Evolutionary conservation across 345 rosid species (phyloP).

Genomic region (Anastatica hierochuntica): DNA sequence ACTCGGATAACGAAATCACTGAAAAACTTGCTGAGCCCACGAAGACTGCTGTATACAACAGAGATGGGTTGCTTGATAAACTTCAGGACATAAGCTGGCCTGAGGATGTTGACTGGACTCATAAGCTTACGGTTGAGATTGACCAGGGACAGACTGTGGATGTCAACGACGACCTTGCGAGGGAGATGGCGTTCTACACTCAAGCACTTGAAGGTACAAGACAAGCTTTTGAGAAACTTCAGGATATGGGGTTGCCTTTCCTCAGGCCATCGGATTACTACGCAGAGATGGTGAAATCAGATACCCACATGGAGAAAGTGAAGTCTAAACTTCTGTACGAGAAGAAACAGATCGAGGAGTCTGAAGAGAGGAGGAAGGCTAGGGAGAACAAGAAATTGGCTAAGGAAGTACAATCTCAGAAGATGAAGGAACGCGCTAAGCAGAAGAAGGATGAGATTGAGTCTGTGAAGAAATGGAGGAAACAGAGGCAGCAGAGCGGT

Average conservation of each 20-base stretch:
- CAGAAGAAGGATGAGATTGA: constrained; percentile 71
- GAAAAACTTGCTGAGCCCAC: constrained; percentile 51
- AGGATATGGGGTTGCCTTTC: constrained; percentile 49
- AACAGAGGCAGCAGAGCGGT: constrained; percentile 82
- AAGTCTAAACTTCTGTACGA: constrained; percentile 60
- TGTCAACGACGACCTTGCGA: constrained; percentile 72
- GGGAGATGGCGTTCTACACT: constrained; percentile 67
- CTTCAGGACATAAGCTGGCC: constrained; percentile 85
- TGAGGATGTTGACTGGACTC: constrained; percentile 52
- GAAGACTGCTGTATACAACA: constrained; percentile 44
- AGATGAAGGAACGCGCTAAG: constrained; percentile 59
- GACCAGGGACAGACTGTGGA: constrained; percentile 67
- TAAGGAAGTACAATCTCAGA: constrained; percentile 76
- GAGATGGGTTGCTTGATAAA: constrained; percentile 61
- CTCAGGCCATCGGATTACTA: constrained; percentile 78
- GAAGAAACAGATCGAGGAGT: constrained; percentile 64
- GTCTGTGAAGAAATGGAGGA: constrained; percentile 77
- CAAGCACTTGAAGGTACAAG: constrained; percentile 75
- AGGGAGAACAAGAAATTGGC: constrained; percentile 69
- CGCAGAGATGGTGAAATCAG: constrained; percentile 84
- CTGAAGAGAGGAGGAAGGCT: constrained; percentile 85
- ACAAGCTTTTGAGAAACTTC: constrained; percentile 50
- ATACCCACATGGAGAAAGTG: constrained; percentile 75
- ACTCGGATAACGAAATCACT: constrained; percentile 48
- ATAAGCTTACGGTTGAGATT: constrained; percentile 50